Conservation (phyloP, 768 basidiomycete species). For the Termitomyces sp. region DNA sequence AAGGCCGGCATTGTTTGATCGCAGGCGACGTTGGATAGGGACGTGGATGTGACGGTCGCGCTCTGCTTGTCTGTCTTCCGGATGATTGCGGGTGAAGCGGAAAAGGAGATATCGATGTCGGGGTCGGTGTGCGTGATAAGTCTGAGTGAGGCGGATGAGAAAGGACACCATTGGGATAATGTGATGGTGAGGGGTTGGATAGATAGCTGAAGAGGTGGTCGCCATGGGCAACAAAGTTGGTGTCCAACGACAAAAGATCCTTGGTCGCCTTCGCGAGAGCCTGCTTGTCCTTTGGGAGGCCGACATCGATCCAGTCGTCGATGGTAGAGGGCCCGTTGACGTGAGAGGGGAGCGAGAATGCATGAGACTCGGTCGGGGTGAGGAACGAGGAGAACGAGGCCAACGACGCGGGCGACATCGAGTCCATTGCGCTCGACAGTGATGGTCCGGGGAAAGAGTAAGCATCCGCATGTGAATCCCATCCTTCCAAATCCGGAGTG, state of each 20-base stretch:
- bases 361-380: constrained; percentile 59
- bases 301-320: constrained; percentile 40
- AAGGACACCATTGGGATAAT: constrained; percentile 3
- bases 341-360: constrained; percentile 59
- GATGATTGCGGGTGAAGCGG: constrained; percentile 8
- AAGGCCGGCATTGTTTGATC: constrained; percentile 3
- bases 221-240: constrained; percentile 11
- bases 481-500: constrained; percentile 10
- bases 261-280: constrained; percentile 76
- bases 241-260: constrained; percentile 73
- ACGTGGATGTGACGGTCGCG: constrained; percentile 12
- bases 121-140: constrained; percentile 18
- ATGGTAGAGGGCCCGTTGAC: constrained; percentile 35
- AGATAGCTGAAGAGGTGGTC: constrained; percentile 5
- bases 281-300: constrained; percentile 47
- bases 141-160: constrained; percentile 12
- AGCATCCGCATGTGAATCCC: constrained; percentile 14
- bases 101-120: constrained; percentile 15
- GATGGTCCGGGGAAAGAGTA: constrained; percentile 8
- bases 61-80: constrained; percentile 9
- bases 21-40: constrained; percentile 13
- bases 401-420: constrained; percentile 14
- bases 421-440: constrained; percentile 10
- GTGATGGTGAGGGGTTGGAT: constrained; percentile 8
- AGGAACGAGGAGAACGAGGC: constrained; percentile 38